These are phyloP conservation scores for Neonectria coccinea DNA, from an alignment of 2,329 filamentous ascomycete genomes.

Conservation along the genomic window DNA sequence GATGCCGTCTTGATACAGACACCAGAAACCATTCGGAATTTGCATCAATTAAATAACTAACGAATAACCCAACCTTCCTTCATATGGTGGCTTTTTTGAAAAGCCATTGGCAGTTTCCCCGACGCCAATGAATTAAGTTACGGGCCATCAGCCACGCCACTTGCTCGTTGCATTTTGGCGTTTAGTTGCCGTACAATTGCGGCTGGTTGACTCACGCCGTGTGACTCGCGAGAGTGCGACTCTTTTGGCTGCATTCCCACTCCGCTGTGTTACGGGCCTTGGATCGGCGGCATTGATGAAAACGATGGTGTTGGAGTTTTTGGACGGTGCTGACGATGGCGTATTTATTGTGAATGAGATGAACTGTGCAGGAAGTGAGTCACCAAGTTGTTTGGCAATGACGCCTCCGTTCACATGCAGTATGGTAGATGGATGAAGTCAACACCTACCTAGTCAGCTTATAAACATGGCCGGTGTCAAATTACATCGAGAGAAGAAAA, in stretches of 20 bases:
- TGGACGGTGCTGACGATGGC: background rate
- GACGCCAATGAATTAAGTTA: constrained; percentile 1
- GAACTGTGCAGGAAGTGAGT: background rate
- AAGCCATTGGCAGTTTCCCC: background rate
- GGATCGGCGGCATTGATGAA: background rate
- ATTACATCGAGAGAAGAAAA: too few species aligned
- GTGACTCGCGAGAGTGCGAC: constrained; percentile 31
- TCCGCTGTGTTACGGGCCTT: background rate
- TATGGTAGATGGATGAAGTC: too few species aligned
- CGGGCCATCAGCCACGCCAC: constrained; percentile 1
- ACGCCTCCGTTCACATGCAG: too few species aligned
- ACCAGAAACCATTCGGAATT: background rate
- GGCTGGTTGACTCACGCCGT: constrained; percentile 43
- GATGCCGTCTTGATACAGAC: background rate
- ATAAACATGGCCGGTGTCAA: too few species aligned
- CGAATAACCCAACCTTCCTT: background rate
- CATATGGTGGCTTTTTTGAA: background rate
- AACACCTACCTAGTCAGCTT: too few species aligned
- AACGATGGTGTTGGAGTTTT: background rate
- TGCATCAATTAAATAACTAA: background rate
- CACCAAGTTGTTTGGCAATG: too few species aligned
- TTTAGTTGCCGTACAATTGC: background rate
- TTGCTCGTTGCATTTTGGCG: background rate
- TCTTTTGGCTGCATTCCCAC: background rate
- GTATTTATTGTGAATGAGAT: background rate